These are phyloP conservation scores for Penicillium alfredii DNA, from an alignment of 495 filamentous ascomycete genomes.

Conservation along the genomic window DNA sequence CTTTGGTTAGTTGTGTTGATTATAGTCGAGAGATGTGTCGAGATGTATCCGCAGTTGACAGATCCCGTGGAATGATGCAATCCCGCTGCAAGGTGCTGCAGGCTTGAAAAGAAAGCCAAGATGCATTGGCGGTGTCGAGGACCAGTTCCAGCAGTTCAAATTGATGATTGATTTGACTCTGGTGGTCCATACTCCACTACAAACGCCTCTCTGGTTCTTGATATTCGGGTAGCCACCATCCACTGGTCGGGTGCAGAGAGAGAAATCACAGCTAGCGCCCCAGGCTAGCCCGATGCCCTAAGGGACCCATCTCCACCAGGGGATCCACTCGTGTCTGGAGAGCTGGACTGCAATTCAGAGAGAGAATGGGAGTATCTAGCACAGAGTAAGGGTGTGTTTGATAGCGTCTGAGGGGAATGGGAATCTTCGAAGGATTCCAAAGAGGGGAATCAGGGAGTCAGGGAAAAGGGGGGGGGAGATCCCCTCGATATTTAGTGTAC, in stretches of 20 bases:
- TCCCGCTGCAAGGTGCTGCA: conserved; percentile 17
- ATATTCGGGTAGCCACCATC: too few species aligned
- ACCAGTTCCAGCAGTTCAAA: too few species aligned
- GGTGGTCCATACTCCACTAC: conserved; percentile 11
- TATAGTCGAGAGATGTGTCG: background rate
- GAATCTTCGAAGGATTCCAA: too few species aligned
- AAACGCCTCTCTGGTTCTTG: background rate
- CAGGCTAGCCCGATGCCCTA: conserved; percentile 2
- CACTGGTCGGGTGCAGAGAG: too few species aligned
- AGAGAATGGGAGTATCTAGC: background rate
- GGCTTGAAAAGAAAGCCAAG: conserved; percentile 13
- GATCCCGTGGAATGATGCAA: conserved; percentile 18
- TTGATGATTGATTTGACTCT: too few species aligned
- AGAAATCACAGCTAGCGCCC: background rate
- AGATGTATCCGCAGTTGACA: conserved; percentile 7
- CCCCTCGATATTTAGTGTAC: too few species aligned
- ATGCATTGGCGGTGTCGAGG: conserved; percentile 7
- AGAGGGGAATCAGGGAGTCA: too few species aligned
- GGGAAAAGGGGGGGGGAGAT: too few species aligned
- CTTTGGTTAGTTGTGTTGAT: too few species aligned
- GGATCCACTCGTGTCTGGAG: conserved; percentile 8
- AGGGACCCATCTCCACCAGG: conserved; percentile 7
- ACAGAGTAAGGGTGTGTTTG: background rate
- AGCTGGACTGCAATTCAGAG: background rate
- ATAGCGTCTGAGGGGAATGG: background rate